Evolutionary conservation across 768 basidiomycete genomes (phyloP), one percentile per base, ranked within the genome.

Genomic region (Cyclocybe cylindracea): DNA sequence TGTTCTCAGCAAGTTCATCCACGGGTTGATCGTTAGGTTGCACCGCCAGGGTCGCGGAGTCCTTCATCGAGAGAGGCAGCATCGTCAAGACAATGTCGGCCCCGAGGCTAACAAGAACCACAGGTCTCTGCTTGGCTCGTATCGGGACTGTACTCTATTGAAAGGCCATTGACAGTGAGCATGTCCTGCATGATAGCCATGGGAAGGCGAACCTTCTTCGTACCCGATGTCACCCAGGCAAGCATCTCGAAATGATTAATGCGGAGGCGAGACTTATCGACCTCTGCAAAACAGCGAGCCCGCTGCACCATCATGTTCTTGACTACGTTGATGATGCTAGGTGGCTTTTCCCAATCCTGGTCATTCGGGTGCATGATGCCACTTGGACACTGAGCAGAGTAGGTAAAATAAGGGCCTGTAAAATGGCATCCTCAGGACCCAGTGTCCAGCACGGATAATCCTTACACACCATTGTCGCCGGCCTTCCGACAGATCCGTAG

Each of bases 191-290:
- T n/a, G n/a, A 34, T 36, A 29, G 31, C 24, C 39, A 40, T n/a
- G 33, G 5, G 32, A 34, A 33, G 13, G 59, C 61, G 1, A 34
- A 66, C 78, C 68, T 63, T 74, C 59, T 51, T 73, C 8, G 58
- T 62, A 33, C 79, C 79, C 9, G 66, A 16, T 13, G 68, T 65
- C 19, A 70, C 67, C 78, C 79, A 83, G 4, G 73, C 79, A 31
- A 71, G 52, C 10, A 76, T 50, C 32, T 58, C 60, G 16, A 82
- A 42, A 41, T 60, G 59, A n/a, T 66, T 61, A 18, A 82, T 66
- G 6, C 57, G 54, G 43, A 74, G 55, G 36, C 60, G 46, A 2
- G 51, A 40, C 7, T 53, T 61, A 0, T 60, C 47, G 44, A 66
- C 49, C 50, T 72, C 73, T 3, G 65, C 77, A 43, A 77, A 80